These are phyloP conservation scores for Hyaloperonospora arabidopsidis DNA, from an alignment of 352 stramenopile genomes.

Conservation along the genomic window DNA sequence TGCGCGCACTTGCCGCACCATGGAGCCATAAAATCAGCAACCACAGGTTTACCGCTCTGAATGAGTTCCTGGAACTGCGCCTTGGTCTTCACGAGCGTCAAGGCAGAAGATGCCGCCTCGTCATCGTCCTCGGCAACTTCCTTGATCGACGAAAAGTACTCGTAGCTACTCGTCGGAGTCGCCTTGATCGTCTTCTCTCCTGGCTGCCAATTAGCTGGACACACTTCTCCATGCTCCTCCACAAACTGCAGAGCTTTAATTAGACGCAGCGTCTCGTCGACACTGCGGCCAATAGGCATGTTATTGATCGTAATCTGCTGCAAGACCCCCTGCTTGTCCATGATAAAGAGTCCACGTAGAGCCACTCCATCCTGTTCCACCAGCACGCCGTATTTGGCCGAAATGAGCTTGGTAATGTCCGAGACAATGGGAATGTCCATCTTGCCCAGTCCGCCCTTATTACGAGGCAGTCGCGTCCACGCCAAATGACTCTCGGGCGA, in stretches of 20 bases:
- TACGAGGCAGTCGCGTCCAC: conserved; percentile 82
- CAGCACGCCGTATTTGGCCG: conserved; percentile 87
- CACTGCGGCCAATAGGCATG: conserved; percentile 85
- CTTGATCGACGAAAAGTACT: conserved; percentile 79
- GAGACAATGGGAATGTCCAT: conserved; percentile 92
- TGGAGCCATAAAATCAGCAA: conserved; percentile 79
- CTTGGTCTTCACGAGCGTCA: conserved; percentile 57
- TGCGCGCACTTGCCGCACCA: conserved; percentile 84
- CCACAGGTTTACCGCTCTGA: conserved; percentile 58
- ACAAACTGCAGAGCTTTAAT: conserved; percentile 90
- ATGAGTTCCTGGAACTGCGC: conserved; percentile 53
- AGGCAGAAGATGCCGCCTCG: conserved; percentile 30
- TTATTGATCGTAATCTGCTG: conserved; percentile 90
- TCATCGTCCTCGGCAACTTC: conserved; percentile 40
- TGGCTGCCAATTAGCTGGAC: conserved; percentile 89
- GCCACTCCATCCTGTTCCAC: conserved; percentile 79
- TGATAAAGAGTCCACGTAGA: conserved; percentile 90
- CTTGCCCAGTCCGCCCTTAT: conserved; percentile 87
- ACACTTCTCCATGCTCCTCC: conserved; percentile 89
- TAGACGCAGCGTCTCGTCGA: conserved; percentile 89
- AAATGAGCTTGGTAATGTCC: conserved; percentile 90
- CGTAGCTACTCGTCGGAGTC: conserved; percentile 71
- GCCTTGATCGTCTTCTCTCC: conserved; percentile 86
- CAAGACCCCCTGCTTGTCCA: conserved; percentile 82
- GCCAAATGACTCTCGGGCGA: conserved; percentile 87